Percentiles rank a stretch among this genome's conserved stretches.
These are phyloP conservation scores for Rhododendron ovatum DNA, from an alignment of 148 eudicot genomes.

Conservation along the genomic window DNA sequence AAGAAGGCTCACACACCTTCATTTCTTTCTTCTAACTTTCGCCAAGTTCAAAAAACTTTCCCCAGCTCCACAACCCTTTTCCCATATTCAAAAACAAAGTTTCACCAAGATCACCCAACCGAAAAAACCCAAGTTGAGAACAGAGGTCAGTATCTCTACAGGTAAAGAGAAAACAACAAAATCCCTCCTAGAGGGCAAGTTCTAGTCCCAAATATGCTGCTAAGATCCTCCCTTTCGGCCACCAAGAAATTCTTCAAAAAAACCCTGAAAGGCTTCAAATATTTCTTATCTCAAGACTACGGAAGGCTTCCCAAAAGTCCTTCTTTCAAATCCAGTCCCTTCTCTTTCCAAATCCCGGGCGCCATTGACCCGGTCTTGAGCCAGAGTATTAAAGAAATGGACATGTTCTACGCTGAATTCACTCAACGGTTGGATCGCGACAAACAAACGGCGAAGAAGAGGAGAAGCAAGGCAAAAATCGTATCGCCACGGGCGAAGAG, in stretches of 20 bases:
- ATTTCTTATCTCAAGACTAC: conserved; percentile 43
- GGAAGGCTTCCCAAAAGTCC: conserved; percentile 50
- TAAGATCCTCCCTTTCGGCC: conserved; percentile 39
- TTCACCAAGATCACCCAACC: neutral
- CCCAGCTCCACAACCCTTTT: neutral
- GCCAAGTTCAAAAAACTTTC: conserved; percentile 3
- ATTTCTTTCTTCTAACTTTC: neutral
- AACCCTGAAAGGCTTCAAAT: conserved; percentile 43
- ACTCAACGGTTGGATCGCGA: conserved; percentile 22
- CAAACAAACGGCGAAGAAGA: conserved; percentile 6
- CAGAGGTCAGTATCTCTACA: neutral
- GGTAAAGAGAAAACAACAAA: too few species aligned
- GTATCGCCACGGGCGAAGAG: neutral
- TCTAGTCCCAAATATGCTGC: conserved; percentile 23
- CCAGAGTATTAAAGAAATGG: conserved; percentile 26
- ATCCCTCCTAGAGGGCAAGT: neutral
- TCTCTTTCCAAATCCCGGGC: neutral
- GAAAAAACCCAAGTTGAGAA: neutral
- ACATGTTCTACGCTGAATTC: conserved; percentile 36
- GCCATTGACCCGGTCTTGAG: conserved; percentile 9
- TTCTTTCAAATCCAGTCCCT: conserved; percentile 13
- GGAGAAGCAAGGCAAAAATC: neutral
- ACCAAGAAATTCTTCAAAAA: conserved; percentile 59
- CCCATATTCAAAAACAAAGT: neutral
- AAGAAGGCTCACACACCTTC: neutral